Evolutionary conservation across 176 grass and related monocot genomes (phyloP).

Genomic region (Zizania latifolia): DNA sequence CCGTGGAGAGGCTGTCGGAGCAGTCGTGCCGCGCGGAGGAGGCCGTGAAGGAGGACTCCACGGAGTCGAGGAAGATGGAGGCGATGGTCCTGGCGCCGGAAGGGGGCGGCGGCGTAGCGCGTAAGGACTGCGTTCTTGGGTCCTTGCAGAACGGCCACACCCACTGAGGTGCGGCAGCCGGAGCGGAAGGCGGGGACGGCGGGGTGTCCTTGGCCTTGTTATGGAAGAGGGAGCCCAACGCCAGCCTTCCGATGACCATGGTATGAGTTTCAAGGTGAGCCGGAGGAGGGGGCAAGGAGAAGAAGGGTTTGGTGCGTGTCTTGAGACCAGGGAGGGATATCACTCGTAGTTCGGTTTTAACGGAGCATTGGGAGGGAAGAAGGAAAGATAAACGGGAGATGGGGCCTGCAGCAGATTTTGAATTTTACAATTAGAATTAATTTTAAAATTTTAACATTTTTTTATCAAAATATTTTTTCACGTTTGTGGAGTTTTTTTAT

Average conservation of each 20-base stretch:
- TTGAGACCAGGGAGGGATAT: conserved; percentile 22
- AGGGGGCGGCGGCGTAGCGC: not conserved
- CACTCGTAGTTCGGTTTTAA: conserved; percentile 33
- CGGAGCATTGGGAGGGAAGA: not conserved
- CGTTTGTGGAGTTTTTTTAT: no score
- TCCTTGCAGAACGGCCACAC: conserved; percentile 56
- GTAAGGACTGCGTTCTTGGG: conserved; percentile 36
- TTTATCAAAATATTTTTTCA: no score
- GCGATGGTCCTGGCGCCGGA: conserved; percentile 23
- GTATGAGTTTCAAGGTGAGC: not conserved
- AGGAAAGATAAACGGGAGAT: not conserved
- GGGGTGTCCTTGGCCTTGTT: conserved; percentile 31
- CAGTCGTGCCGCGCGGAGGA: conserved; percentile 46
- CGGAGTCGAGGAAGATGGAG: conserved; percentile 53
- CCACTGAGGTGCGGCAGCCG: conserved; percentile 10
- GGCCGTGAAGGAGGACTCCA: conserved; percentile 49
- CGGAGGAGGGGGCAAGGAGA: not conserved
- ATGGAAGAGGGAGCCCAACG: conserved; percentile 43
- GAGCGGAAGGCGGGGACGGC: not conserved
- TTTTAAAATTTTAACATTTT: no score
- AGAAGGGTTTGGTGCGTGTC: not conserved
- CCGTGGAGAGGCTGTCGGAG: conserved; percentile 54
- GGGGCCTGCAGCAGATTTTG: no score
- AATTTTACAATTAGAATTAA: no score
- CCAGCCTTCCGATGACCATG: conserved; percentile 48